Percentiles rank a stretch among this genome's conserved stretches.
Evolutionary conservation across 805 yeast genomes (phyloP).

Genomic region (Saccharomycopsis fibuligera): DNA sequence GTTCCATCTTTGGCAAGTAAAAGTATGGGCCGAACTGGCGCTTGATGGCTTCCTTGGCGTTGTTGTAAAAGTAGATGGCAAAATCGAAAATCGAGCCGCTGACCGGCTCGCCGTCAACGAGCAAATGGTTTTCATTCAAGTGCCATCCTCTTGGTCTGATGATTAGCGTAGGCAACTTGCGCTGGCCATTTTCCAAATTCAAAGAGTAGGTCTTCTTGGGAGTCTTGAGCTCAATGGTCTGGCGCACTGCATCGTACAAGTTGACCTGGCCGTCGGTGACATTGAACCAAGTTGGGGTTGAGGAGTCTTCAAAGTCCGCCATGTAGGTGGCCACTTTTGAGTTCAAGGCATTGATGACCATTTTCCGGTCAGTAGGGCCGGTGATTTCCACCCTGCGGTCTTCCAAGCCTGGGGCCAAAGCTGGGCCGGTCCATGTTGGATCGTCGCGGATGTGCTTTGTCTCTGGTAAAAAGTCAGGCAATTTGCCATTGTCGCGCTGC

Average conservation of each 20-base stretch:
- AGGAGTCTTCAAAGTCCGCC: slow-evolving; percentile 72
- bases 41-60: slow-evolving; percentile 49
- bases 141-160: slow-evolving; percentile 70
- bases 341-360: slow-evolving; percentile 70
- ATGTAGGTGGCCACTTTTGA: slow-evolving; percentile 65
- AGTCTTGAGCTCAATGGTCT: slow-evolving; percentile 37
- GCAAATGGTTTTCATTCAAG: slow-evolving; percentile 57
- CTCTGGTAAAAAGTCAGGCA: slow-evolving; percentile 67
- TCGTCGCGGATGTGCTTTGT: slow-evolving; percentile 57
- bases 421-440: slow-evolving; percentile 65
- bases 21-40: slow-evolving; percentile 67
- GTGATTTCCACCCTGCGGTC: slow-evolving; percentile 73
- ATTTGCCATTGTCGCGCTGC: slow-evolving; percentile 51
- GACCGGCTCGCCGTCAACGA: slow-evolving; percentile 62
- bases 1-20: slow-evolving; percentile 72
- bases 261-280: slow-evolving; percentile 65
- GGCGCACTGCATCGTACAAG: slow-evolving; percentile 62
- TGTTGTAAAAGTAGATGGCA: slow-evolving; percentile 65
- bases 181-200: slow-evolving; percentile 38
- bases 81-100: slow-evolving; percentile 64
- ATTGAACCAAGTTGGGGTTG: slow-evolving; percentile 66
- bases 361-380: slow-evolving; percentile 70
- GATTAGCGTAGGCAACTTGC: slow-evolving; percentile 42
- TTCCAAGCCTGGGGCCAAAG: slow-evolving; percentile 58
- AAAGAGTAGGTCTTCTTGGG: slow-evolving; percentile 39